phyloP scores from a whole-genome alignment of 208 protist species.

The Acanthamoeba lenticulata region DNA sequence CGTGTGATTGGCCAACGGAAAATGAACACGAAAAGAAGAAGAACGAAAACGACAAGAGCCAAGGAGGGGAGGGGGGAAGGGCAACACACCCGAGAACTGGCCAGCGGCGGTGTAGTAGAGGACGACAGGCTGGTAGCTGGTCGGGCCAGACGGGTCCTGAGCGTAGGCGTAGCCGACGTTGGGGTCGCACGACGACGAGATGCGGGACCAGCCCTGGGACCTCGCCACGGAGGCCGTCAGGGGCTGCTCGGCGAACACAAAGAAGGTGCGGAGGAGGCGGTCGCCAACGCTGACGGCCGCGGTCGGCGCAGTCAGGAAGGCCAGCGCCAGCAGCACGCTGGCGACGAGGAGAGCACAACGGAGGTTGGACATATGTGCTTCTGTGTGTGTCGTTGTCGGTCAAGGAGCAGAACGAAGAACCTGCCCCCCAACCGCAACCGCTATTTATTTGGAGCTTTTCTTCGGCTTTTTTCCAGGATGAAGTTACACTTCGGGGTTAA shows the following conservation, averaged over 20 bases:
- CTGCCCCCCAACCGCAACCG: too few species aligned
- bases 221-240: not conserved
- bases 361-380: too few species aligned
- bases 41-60: not conserved
- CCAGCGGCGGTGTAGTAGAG: conserved; percentile 28
- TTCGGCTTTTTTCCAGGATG: too few species aligned
- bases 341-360: too few species aligned
- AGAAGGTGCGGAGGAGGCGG: conserved; percentile 26
- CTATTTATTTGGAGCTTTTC: too few species aligned
- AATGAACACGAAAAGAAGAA: too few species aligned
- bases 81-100: not conserved
- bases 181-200: not conserved
- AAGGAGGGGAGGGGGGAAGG: not conserved
- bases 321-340: not conserved
- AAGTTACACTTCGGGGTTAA: too few species aligned
- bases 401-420: too few species aligned
- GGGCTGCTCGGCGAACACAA: not conserved
- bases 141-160: not conserved
- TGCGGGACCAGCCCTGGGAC: not conserved
- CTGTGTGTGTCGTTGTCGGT: too few species aligned
- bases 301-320: not conserved
- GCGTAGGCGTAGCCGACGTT: not conserved
- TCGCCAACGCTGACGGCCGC: not conserved
- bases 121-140: not conserved
- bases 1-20: too few species aligned